These are phyloP conservation scores for Exophiala sp. DNA, from an alignment of 2,329 filamentous ascomycete genomes.

Conservation along the genomic window DNA sequence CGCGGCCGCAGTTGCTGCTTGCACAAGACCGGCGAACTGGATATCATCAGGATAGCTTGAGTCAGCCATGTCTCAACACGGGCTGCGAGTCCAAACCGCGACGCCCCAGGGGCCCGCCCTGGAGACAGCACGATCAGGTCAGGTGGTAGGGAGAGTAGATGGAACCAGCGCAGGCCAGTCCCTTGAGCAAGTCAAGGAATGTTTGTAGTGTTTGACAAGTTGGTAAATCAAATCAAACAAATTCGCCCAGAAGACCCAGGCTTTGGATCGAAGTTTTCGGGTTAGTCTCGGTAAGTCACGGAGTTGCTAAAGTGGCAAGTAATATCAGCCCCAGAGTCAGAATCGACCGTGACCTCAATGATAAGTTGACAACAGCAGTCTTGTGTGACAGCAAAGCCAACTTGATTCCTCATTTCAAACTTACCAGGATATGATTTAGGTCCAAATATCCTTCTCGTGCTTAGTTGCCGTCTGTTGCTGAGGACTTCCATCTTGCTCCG, in stretches of 20 bases:
- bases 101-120: constrained; percentile 5
- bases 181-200: background rate
- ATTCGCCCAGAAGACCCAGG: constrained; percentile 13
- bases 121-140: background rate
- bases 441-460: no score
- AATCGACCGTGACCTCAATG: no score
- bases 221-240: constrained; percentile 11
- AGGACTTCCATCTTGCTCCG: background rate
- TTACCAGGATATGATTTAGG: no score
- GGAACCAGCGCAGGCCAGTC: background rate
- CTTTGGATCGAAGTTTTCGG: no score
- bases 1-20: constrained; percentile 46
- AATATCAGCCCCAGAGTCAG: no score
- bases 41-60: constrained; percentile 33
- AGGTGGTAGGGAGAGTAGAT: background rate
- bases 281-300: no score
- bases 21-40: constrained; percentile 45
- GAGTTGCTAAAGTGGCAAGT: no score
- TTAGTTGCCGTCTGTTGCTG: background rate
- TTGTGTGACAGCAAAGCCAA: no score
- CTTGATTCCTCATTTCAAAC: no score
- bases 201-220: constrained; percentile 24
- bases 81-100: constrained; percentile 7
- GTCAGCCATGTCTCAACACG: constrained; percentile 15
- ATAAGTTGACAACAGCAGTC: no score